phyloP scores from a whole-genome alignment of 768 basidiomycete genomes.

The Xerocomus spinulosus region DNA sequence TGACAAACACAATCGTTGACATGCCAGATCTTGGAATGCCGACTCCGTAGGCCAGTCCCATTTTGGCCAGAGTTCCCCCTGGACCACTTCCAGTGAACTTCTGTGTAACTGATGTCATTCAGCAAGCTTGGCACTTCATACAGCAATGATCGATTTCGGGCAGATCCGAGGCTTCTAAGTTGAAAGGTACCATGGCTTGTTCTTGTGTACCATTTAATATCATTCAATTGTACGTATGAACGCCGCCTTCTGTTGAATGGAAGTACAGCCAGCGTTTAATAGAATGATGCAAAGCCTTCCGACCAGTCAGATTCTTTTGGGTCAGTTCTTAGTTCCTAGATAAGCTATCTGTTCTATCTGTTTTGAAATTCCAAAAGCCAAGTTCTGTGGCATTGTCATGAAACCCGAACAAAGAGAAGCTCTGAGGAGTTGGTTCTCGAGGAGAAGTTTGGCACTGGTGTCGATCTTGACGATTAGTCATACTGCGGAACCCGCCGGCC shows the following conservation, averaged over 20 bases:
- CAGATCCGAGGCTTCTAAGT: constrained; percentile 1
- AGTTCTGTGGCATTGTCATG: background rate
- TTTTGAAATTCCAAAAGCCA: background rate
- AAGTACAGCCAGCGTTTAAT: constrained; percentile 6
- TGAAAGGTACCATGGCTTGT: background rate
- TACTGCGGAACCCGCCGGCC: background rate
- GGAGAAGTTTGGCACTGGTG: too few species aligned
- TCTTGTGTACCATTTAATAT: constrained; percentile 1
- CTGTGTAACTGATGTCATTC: background rate
- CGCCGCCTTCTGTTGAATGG: constrained; percentile 17
- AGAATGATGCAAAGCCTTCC: background rate
- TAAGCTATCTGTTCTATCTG: background rate
- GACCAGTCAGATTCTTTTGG: background rate
- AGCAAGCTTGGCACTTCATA: background rate
- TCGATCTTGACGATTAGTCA: constrained; percentile 28
- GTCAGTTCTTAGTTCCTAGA: background rate
- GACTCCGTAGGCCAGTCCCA: background rate
- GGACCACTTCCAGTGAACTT: background rate
- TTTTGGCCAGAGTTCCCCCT: background rate
- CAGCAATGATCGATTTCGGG: background rate
- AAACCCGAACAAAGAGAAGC: too few species aligned
- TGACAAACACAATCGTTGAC: background rate
- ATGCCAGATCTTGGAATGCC: too few species aligned
- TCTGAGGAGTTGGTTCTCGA: too few species aligned
- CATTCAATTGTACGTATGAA: constrained; percentile 13